Evolutionary conservation across 352 stramenopile species (phyloP).

Genomic region (Phytophthora tubulina): DNA sequence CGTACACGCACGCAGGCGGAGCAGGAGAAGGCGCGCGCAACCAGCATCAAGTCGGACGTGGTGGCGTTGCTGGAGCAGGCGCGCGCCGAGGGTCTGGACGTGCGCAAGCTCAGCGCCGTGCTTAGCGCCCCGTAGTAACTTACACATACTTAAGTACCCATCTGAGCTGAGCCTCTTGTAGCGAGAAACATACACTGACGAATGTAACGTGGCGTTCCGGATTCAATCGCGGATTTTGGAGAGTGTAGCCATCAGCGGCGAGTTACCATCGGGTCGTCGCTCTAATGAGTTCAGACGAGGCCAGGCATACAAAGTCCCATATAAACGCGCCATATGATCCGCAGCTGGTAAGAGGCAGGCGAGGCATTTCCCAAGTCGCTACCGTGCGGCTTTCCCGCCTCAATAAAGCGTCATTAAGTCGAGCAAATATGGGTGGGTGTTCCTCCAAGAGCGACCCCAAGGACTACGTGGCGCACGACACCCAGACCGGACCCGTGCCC

Average conservation of each 20-base stretch:
- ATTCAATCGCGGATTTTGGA: slow-evolving; percentile 30
- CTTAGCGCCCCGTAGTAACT: slow-evolving; percentile 26
- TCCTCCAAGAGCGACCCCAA: slow-evolving; percentile 51
- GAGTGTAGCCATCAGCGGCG: slow-evolving; percentile 28
- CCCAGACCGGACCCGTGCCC: slow-evolving; percentile 6
- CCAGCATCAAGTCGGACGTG: slow-evolving; percentile 72
- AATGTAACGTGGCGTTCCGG: slow-evolving; percentile 17
- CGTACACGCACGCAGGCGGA: slow-evolving; percentile 64
- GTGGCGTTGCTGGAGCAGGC: slow-evolving; percentile 77
- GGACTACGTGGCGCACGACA: slow-evolving; percentile 32
- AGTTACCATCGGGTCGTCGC: background rate
- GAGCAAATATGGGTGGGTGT: slow-evolving; percentile 53
- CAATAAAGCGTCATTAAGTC: background rate
- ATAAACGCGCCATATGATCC: slow-evolving; percentile 25
- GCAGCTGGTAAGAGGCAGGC: slow-evolving; percentile 19
- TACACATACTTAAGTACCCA: background rate
- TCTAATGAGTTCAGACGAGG: slow-evolving; percentile 33
- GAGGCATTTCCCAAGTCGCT: slow-evolving; percentile 36
- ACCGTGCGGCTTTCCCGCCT: slow-evolving; percentile 15
- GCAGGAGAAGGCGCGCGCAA: slow-evolving; percentile 66
- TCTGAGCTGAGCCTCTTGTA: slow-evolving; percentile 1
- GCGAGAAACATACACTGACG: slow-evolving; percentile 1
- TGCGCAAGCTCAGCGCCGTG: slow-evolving; percentile 58
- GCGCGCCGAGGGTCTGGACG: slow-evolving; percentile 71
- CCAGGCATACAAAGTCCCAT: slow-evolving; percentile 11